Conservation (phyloP, 1,284 basidiomycete genomes). For the Ceratobasidium theobromae region DNA sequence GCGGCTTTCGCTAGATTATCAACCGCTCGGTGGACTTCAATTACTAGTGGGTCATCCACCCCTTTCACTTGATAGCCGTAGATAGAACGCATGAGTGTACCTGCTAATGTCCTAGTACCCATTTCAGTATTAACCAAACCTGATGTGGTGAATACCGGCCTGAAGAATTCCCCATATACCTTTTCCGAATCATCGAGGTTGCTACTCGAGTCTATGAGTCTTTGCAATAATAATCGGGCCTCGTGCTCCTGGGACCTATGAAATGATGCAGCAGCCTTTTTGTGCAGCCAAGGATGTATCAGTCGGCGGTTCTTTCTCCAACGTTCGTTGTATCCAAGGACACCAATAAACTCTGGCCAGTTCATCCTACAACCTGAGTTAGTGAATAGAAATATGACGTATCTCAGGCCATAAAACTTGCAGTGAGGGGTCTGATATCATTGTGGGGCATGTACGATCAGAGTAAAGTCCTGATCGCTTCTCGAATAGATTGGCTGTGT, state of each 20-base stretch:
- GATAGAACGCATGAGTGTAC: not conserved
- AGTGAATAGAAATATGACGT: not conserved
- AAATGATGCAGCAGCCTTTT: slow-evolving; percentile 2
- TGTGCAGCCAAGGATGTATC: slow-evolving; percentile 1
- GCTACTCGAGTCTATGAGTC: not conserved
- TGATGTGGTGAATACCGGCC: not conserved
- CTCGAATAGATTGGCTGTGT: not conserved
- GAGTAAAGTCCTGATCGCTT: slow-evolving; percentile 9
- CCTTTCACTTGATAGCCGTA: slow-evolving; percentile 4
- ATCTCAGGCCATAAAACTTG: not conserved
- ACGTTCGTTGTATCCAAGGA: slow-evolving; percentile 4
- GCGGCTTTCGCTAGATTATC: not conserved
- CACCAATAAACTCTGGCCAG: not conserved
- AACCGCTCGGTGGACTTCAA: not conserved
- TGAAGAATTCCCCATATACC: not conserved
- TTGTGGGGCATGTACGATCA: not conserved
- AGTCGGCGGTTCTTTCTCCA: slow-evolving; percentile 11
- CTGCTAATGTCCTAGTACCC: not conserved
- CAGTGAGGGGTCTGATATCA: not conserved
- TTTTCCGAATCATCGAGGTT: not conserved
- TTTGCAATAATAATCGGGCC: not conserved
- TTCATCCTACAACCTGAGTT: not conserved
- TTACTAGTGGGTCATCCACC: not conserved
- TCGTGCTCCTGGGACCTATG: slow-evolving; percentile 1
- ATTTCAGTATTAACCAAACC: not conserved